phyloP scores from a whole-genome alignment of 305 asterid genomes.

The Fraxinus paxiana region DNA sequence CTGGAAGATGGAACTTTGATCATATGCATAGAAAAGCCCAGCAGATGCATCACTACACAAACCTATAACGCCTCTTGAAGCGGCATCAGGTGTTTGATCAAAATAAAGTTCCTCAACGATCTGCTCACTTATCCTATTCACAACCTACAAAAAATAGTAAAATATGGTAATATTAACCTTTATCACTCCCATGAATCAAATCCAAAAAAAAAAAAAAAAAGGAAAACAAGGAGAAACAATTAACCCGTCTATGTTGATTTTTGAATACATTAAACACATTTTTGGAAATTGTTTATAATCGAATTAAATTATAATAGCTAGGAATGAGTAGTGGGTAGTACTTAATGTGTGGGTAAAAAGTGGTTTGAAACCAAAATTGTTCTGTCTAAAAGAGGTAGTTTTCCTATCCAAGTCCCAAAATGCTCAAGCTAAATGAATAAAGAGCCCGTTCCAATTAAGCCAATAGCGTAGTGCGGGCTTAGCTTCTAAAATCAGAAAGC shows the following conservation, averaged over 20 bases:
- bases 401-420: neutral
- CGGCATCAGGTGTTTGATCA: conserved; percentile 80
- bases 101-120: conserved; percentile 83
- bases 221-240: neutral
- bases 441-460: conserved; percentile 1
- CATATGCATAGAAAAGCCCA: conserved; percentile 93
- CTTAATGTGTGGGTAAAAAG: neutral
- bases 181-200: neutral
- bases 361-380: neutral
- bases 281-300: neutral
- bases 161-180: neutral
- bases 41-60: conserved; percentile 97
- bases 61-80: conserved; percentile 74
- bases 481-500: neutral
- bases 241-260: neutral
- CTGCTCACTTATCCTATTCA: conserved; percentile 88
- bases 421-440: neutral
- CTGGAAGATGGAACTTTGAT: conserved; percentile 90
- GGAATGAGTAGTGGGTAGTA: neutral
- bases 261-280: neutral
- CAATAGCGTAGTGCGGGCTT: conserved; percentile 12
- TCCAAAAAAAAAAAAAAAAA: neutral
- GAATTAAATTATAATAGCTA: no score
- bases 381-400: neutral
- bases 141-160: conserved; percentile 53